Evolutionary conservation across 129 eudicot genomes (phyloP).

Genomic region (Apium graveolens): DNA sequence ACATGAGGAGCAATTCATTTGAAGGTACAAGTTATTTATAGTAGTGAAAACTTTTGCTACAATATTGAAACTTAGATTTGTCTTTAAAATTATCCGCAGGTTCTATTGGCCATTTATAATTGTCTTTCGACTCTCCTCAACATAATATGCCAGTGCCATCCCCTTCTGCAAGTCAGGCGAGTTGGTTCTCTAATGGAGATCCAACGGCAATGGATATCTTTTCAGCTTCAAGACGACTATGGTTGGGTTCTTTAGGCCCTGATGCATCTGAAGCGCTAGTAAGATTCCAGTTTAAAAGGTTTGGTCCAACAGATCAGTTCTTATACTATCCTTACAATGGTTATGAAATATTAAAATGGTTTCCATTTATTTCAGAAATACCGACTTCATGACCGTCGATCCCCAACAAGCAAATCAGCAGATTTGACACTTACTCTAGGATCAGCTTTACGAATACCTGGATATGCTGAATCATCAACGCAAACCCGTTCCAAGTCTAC

Average conservation of each 20-base stretch:
- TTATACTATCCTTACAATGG: slow-evolving; percentile 42
- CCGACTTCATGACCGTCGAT: too few species aligned
- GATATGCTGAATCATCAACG: slow-evolving; percentile 45
- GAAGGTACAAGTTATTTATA: slow-evolving; percentile 19
- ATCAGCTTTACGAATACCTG: slow-evolving; percentile 34
- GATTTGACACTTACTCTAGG: too few species aligned
- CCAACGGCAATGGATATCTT: slow-evolving; percentile 61
- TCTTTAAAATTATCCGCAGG: too few species aligned
- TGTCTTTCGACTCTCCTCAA: slow-evolving; percentile 49
- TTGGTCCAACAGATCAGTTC: slow-evolving; percentile 69
- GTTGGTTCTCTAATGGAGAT: slow-evolving; percentile 76
- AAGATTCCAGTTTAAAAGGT: slow-evolving; percentile 66
- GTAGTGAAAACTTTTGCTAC: slow-evolving; percentile 29
- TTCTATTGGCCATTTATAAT: too few species aligned
- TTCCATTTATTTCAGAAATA: too few species aligned
- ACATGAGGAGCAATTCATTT: slow-evolving; percentile 33
- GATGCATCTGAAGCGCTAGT: too few species aligned
- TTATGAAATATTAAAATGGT: too few species aligned
- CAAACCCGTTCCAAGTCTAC: slow-evolving; percentile 42
- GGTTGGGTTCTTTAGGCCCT: too few species aligned
- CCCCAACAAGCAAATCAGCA: too few species aligned
- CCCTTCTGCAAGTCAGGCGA: slow-evolving; percentile 26
- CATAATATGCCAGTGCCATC: slow-evolving; percentile 24
- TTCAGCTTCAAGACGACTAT: slow-evolving; percentile 71
- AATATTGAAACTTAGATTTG: too few species aligned